Evolutionary conservation across 2,329 filamentous ascomycete genomes (phyloP).

Genomic region (Cercospora sp.): DNA sequence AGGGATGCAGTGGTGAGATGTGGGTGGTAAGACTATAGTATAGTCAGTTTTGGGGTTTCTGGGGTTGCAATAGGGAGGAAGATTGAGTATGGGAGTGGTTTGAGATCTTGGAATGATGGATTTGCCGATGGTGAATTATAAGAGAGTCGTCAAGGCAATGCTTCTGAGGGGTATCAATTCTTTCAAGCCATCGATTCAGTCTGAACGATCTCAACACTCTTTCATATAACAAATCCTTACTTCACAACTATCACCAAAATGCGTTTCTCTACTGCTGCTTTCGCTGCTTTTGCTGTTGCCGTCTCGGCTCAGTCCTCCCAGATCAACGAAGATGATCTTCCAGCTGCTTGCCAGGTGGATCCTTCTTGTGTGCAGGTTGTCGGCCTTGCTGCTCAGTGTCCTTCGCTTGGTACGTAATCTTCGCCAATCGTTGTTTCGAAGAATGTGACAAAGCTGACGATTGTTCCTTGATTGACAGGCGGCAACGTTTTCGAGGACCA

Average conservation of each 20-base stretch:
- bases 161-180: too few species aligned
- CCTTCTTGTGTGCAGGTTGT: background rate
- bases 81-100: too few species aligned
- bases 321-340: background rate
- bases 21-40: background rate
- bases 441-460: background rate
- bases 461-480: background rate
- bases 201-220: background rate
- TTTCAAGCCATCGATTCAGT: background rate
- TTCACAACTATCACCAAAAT: too few species aligned
- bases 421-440: too few species aligned
- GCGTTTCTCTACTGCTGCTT: too few species aligned
- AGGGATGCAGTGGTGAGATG: background rate
- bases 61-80: background rate
- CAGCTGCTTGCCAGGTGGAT: background rate
- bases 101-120: background rate
- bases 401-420: background rate
- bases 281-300: background rate
- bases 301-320: background rate
- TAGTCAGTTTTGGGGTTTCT: too few species aligned
- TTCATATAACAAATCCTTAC: too few species aligned
- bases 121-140: background rate
- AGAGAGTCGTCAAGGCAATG: too few species aligned
- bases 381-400: background rate
- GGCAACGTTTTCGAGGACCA: background rate